Percentiles rank a stretch among this genome's conserved stretches.
These are phyloP conservation scores for Zymoseptoria pseudotritici DNA, from an alignment of 2,329 filamentous ascomycete species.

Conservation along the genomic window DNA sequence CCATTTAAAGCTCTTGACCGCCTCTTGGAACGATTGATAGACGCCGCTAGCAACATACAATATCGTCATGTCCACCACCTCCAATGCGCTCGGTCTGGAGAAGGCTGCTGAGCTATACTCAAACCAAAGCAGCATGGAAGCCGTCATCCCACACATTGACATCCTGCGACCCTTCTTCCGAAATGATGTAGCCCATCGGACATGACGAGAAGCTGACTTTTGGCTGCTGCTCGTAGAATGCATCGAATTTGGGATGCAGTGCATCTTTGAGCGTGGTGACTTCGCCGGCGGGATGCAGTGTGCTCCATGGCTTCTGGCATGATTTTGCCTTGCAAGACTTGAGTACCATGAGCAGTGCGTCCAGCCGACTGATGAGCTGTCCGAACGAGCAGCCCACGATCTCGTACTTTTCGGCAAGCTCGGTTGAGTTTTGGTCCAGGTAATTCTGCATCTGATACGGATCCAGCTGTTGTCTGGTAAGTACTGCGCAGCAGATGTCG, in stretches of 20 bases:
- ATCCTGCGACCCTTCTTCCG: conserved; percentile 44
- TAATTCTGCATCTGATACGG: conserved; percentile 14
- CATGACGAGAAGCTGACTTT: conserved; percentile 47
- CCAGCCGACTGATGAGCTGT: conserved; percentile 11
- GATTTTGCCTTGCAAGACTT: conserved; percentile 18
- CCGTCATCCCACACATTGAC: conserved; percentile 12
- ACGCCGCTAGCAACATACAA: neutral
- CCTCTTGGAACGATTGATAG: neutral
- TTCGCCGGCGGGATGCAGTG: conserved; percentile 16
- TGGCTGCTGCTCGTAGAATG: conserved; percentile 28
- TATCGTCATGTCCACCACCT: conserved; percentile 13
- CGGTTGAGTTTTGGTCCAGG: conserved; percentile 22
- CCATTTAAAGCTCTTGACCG: no score
- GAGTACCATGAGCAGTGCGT: conserved; percentile 20
- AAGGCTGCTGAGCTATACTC: conserved; percentile 2
- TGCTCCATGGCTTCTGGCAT: conserved; percentile 16
- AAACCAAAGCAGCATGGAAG: neutral
- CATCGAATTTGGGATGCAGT: conserved; percentile 14
- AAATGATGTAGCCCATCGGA: conserved; percentile 47
- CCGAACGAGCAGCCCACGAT: neutral
- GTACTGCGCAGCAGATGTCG: neutral
- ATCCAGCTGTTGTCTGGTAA: neutral
- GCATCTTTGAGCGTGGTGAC: conserved; percentile 14
- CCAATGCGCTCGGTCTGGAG: conserved; percentile 9
- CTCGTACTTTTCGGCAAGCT: neutral